These are phyloP conservation scores for Protostelium mycophagum DNA, from an alignment of 78 protist genomes.

Conservation along the genomic window DNA sequence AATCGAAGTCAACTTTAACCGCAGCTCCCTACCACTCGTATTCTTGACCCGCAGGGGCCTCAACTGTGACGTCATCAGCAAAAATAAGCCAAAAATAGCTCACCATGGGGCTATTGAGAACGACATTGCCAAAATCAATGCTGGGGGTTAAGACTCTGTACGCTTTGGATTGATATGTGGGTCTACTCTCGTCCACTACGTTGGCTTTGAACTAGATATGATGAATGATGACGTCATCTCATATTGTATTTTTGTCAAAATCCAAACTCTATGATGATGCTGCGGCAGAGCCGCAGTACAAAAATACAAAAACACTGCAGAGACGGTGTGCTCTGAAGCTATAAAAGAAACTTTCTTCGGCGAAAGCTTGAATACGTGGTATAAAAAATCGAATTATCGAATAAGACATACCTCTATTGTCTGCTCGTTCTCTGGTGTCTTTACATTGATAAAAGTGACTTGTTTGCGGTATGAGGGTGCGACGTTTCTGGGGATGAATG, in stretches of 20 bases:
- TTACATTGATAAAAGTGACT: slow-evolving; percentile 45
- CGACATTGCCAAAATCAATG: slow-evolving; percentile 61
- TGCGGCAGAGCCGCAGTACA: too few relatives aligned
- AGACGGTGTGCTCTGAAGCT: too few relatives aligned
- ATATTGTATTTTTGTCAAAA: too few relatives aligned
- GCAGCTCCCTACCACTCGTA: slow-evolving; percentile 12
- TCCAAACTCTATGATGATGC: too few relatives aligned
- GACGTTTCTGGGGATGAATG: slow-evolving; percentile 54
- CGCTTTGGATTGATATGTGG: slow-evolving; percentile 52
- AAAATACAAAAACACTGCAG: too few relatives aligned
- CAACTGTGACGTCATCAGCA: background rate
- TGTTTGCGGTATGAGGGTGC: slow-evolving; percentile 74
- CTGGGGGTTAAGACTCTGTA: slow-evolving; percentile 45
- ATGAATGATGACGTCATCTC: too few relatives aligned
- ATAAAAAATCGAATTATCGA: too few relatives aligned
- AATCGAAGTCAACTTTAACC: slow-evolving; percentile 11
- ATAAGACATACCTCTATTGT: slow-evolving; percentile 43
- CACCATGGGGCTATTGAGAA: slow-evolving; percentile 55
- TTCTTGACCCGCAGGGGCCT: slow-evolving; percentile 33
- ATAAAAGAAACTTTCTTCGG: too few relatives aligned
- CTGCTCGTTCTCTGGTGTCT: slow-evolving; percentile 31
- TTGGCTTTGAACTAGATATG: slow-evolving; percentile 45
- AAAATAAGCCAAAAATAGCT: background rate
- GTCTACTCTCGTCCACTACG: slow-evolving; percentile 62
- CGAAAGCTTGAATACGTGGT: too few relatives aligned